Percentiles rank a stretch among this genome's conserved stretches.
Evolutionary conservation across 1,284 basidiomycete genomes (phyloP).

Genomic region (Pterula multifida): DNA sequence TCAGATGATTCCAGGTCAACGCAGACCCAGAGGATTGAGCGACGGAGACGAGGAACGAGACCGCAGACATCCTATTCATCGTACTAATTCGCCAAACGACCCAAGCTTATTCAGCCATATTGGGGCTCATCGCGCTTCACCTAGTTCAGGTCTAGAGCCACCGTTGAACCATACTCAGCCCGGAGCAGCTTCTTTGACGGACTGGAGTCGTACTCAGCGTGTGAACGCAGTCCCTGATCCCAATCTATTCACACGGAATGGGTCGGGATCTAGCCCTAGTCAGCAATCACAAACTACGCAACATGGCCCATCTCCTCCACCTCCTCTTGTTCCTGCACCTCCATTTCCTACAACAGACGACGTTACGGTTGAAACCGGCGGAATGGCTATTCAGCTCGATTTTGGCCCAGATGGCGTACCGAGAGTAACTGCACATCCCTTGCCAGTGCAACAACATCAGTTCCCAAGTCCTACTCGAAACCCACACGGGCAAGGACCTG

Average conservation of each 20-base stretch:
- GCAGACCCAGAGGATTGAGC: constrained; percentile 34
- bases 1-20: constrained; percentile 19
- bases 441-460: background rate
- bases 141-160: background rate
- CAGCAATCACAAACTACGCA: background rate
- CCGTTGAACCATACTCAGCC: background rate
- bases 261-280: background rate
- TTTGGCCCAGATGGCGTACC: background rate
- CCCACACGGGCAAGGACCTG: background rate
- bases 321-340: background rate
- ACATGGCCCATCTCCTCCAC: background rate
- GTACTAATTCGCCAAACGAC: constrained; percentile 14
- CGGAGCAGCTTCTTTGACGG: background rate
- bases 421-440: background rate
- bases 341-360: background rate
- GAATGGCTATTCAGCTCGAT: background rate
- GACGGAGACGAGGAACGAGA: constrained; percentile 43
- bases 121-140: too few relatives aligned
- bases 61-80: constrained; percentile 46
- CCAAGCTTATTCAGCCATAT: background rate
- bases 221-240: background rate
- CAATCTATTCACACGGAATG: background rate
- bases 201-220: too few relatives aligned
- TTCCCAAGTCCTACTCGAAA: background rate
- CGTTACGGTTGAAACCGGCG: background rate